phyloP scores from a whole-genome alignment of 192 early-diverging fungal genomes.

The Gonapodya prolifera region DNA sequence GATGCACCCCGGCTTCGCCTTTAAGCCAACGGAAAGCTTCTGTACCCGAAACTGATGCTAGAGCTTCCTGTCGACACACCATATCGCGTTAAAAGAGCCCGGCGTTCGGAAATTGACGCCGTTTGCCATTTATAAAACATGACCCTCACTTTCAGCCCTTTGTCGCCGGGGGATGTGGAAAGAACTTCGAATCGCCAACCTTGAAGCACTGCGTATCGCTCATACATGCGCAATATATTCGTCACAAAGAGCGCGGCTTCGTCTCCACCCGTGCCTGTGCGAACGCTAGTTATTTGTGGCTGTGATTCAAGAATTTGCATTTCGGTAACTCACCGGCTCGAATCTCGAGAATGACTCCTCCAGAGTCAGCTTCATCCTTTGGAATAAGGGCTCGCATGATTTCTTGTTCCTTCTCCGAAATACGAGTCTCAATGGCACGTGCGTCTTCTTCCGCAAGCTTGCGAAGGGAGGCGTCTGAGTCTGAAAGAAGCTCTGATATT shows the following conservation, averaged over 20 bases:
- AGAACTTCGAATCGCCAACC: slow-evolving; percentile 33
- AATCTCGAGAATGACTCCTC: slow-evolving; percentile 59
- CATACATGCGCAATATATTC: slow-evolving; percentile 64
- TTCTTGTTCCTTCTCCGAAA: slow-evolving; percentile 33
- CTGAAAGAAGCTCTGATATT: no score
- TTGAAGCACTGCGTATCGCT: slow-evolving; percentile 40
- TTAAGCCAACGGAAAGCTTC: slow-evolving; percentile 61
- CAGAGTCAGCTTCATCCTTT: slow-evolving; percentile 54
- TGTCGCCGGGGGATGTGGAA: slow-evolving; percentile 4
- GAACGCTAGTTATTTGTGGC: no score
- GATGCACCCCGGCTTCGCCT: slow-evolving; percentile 71
- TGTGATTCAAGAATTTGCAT: no score
- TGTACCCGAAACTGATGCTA: slow-evolving; percentile 48
- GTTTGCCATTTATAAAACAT: no score
- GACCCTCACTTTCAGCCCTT: no score
- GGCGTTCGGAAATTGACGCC: no score
- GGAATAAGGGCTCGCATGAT: slow-evolving; percentile 47
- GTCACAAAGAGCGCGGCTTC: slow-evolving; percentile 62
- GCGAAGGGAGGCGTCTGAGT: no score
- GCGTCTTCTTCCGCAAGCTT: slow-evolving; percentile 53
- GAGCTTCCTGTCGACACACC: slow-evolving; percentile 55
- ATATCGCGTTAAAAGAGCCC: no score
- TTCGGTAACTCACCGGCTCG: no score
- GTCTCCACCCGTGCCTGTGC: slow-evolving; percentile 69
- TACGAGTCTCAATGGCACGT: slow-evolving; percentile 18